Evolutionary conservation across 2,329 filamentous ascomycete genomes (phyloP), one percentile per base, ranked within the genome.

Genomic region (Westerdykella aurantiaca): DNA sequence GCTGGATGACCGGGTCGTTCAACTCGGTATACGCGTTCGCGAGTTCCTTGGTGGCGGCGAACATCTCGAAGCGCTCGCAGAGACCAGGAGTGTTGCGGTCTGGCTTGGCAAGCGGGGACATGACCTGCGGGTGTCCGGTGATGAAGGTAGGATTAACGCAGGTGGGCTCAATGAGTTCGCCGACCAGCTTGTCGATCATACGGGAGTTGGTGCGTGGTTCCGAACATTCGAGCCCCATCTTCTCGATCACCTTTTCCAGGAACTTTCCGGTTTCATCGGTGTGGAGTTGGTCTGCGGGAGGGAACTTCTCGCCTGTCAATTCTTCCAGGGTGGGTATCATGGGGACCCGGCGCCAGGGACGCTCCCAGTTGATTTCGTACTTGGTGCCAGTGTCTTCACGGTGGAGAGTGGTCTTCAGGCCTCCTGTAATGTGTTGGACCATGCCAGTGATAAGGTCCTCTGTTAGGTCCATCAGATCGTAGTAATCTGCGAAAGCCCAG

Each of bases 41-140:
- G 56, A 97, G 96, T 68, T 97, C 91, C 80, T 93, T 94, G 78
- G 89, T 94, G 77, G 85, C 89, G 37, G 96, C 93, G 56, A 98
- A 98, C 10, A 88, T 90, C 72, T 98, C 93, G 69, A 97, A 97
- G 43, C 93, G 86, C 76, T 98, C 93, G 68, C 89, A 96, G 87
- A 98, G 80, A 60, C 91, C 93, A 42, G 84, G 79, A 50, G 81
- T 80, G 38, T 77, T 72, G 53, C 93, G 86, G 71, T 96, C 88
- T 69, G 90, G 90, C 79, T 98, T 98, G 75, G 93, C 93, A 14
- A 98, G 78, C 7, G 93, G 93, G 13, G 87, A 93, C 91, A 97
- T 94, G 78, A 89, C 85, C 63, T 86, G 68, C 10, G 71, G 82
- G 69, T 95, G 88, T n/a, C 85, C 86, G 6, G 77, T 84, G 68